These are phyloP conservation scores for Calycina herbarum DNA, from an alignment of 2,329 filamentous ascomycete genomes.

Conservation along the genomic window DNA sequence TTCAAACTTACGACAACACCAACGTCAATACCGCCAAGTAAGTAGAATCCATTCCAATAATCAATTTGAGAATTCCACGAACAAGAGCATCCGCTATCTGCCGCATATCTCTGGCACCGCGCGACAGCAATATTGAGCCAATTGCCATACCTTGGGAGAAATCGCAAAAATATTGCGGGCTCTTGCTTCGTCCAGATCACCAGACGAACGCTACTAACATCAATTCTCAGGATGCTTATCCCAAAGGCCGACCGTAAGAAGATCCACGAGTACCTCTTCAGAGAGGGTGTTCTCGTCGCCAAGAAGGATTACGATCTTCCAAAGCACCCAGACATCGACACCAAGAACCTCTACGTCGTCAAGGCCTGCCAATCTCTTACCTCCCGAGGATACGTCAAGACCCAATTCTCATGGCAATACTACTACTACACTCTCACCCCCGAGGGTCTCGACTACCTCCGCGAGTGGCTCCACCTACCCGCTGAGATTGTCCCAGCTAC, in stretches of 20 bases:
- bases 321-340: conserved; percentile 98
- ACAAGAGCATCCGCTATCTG: background rate
- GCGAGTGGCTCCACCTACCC: conserved; percentile 99
- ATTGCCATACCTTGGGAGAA: background rate
- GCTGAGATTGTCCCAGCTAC: conserved; percentile 99
- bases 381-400: conserved; percentile 99
- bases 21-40: conserved; percentile 6
- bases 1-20: background rate
- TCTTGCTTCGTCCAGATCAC: background rate
- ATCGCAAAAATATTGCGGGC: background rate
- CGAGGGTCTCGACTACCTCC: conserved; percentile 99
- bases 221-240: conserved; percentile 65
- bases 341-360: conserved; percentile 99
- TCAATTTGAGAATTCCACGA: background rate
- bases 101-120: background rate
- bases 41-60: background rate
- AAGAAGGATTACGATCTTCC: conserved; percentile 99
- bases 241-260: conserved; percentile 99
- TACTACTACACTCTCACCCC: conserved; percentile 99
- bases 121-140: background rate
- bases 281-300: conserved; percentile 88
- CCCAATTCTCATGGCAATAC: conserved; percentile 99
- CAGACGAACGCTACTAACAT: conserved; percentile 50
- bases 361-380: conserved; percentile 98
- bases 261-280: conserved; percentile 99